Base-by-base conservation (phyloP, 768 basidiomycete species). In the Phylloporus scabripes region DNA sequence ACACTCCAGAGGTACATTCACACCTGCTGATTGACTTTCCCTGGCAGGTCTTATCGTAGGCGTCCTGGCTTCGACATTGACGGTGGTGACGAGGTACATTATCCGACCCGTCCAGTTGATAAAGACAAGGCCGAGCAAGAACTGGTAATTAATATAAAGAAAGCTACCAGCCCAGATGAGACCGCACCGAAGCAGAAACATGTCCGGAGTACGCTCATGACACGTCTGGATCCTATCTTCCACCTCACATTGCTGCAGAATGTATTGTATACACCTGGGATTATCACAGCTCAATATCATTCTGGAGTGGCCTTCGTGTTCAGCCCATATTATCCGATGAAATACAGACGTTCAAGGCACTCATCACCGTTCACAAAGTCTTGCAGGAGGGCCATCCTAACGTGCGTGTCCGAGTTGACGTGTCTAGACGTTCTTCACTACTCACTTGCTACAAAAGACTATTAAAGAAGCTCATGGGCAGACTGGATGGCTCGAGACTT, bases 191-290 rank as follows among this genome's bases (percentile, higher is more conserved):
- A 99, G 70, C 94, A 97, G 78, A 99, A 99, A 66, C 96, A 99
- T 65, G 96, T 99, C 60, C 82, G 96, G 66, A 98, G 95, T 97
- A 71, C 66, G 86, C 76, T 46, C 40, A 36, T 39, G 51, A 46
- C 44, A 51, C 54, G 7, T 44, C 56, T 50, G 28, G 37, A 46
- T 53, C 15, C 29, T 29, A 15, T 48, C 34, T 31, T 40, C 20
- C 24, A 23, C 42, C 51, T 66, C 42, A 69, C 42, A 8, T 24
- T 31, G 18, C 28, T 8, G 9, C 67, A 98, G 95, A 97, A 74
- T 92, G 89, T 61, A 97, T 99, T 65, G 91, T 98, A 21, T 99
- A 93, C 69, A 98, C 96, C 7, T 97, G 94, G 94, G 96, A 99
- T 68, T 98, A 98, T 62, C 94, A 97, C 61, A 89, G 93, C 17